Base-by-base conservation (phyloP, 768 basidiomycete genomes). In the Cystofilobasidium macerans region DNA sequence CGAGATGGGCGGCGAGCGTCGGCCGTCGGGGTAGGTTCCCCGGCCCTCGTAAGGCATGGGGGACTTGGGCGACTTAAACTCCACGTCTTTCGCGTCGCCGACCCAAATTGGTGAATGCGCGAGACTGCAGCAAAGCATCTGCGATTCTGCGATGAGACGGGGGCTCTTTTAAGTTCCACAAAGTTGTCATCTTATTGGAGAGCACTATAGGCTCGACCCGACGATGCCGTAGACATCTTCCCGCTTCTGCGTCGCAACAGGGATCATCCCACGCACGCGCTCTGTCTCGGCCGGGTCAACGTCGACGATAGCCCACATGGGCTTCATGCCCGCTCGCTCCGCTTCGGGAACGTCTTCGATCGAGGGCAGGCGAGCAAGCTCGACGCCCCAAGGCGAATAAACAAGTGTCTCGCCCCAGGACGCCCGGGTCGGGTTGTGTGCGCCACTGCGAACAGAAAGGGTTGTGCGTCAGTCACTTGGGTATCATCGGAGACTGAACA, bases 391-490 rank as follows among this genome's bases (percentile, higher is more conserved):
- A 2, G 74, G 73, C 32, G 71, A 71, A 56, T 72, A 75, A 20
- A 73, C 69, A 38, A 75, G 58, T 0, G 70, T 64, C 63, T 75
- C 74, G 11, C 74, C 74, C 74, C 74, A 75, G 1, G 73, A 74
- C 1, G 69, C 66, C 1, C 74, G 67, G 4, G 56, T 54, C 7
- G 67, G 63, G 53, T 70, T 70, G 64, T 75, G 74, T 6, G 69
- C 69, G 26, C 74, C 74, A 24, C 67, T 68, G 62, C 13, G 48
- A 3, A 16, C 5, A 22, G 6, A 28, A 16, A 22, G n/a, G 4
- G 20, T 30, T 13, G 11, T 14, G 38, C 43, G 20, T 16, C 26
- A 20, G 16, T n/a, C 6, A 48, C 5, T 9, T 26, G 13, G 47
- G 1, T 32, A 8, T 20, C 18, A 28, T 22, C 3, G 43, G 18